Conservation (phyloP, 1,139 yeast species). For the Sugiyamaella sp. region DNA sequence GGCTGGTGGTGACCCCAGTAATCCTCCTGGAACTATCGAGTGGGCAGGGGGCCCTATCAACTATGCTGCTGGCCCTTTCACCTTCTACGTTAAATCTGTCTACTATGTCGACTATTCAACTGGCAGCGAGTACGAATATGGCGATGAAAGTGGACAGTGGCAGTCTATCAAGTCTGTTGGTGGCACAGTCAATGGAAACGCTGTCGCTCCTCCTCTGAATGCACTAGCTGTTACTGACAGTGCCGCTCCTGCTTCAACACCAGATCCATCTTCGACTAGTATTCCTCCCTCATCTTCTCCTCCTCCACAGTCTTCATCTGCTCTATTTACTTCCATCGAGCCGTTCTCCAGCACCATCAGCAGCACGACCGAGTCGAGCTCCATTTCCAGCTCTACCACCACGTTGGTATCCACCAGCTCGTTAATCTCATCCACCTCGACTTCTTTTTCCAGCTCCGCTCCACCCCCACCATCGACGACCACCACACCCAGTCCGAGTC, state of each 20-base stretch:
- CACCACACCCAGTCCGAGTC: conserved; percentile 18
- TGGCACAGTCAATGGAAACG: conserved; percentile 68
- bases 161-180: conserved; percentile 62
- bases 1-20: conserved; percentile 79
- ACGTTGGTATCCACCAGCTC: too few species aligned
- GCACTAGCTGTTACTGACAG: conserved; percentile 25
- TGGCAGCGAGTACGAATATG: conserved; percentile 67
- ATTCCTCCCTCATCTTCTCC: too few species aligned
- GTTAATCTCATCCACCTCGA: too few species aligned
- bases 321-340: too few species aligned
- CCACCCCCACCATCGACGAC: conserved; percentile 7
- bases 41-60: conserved; percentile 85
- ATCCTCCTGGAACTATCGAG: conserved; percentile 65
- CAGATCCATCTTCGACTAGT: conserved; percentile 21
- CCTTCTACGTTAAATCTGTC: conserved; percentile 64
- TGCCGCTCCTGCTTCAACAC: conserved; percentile 20
- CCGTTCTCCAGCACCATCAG: too few species aligned
- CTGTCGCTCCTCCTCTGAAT: conserved; percentile 27
- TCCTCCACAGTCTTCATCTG: too few species aligned
- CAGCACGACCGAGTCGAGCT: too few species aligned
- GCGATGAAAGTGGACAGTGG: conserved; percentile 68
- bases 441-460: conserved; percentile 20
- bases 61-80: conserved; percentile 64
- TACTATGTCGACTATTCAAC: conserved; percentile 77
- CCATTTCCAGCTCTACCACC: too few species aligned